A percentile compares a stretch with the other conserved stretches of the same genome.
Conservation (phyloP, 352 stramenopile genomes). For the Globisporangium perplexum region DNA sequence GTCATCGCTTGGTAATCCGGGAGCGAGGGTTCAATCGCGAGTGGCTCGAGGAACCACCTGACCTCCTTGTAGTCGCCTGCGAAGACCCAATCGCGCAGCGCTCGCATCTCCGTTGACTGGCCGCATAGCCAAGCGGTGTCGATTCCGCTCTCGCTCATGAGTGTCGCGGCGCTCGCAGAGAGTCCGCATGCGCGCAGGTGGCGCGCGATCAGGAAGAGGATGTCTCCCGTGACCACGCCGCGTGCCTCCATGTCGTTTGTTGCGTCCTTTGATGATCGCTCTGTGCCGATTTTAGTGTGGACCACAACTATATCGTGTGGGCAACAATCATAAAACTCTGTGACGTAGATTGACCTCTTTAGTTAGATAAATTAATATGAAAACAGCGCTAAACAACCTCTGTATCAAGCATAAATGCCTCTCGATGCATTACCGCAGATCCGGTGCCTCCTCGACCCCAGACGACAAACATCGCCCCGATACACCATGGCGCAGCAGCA, state of each 20-base stretch:
- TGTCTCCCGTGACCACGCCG: constrained; percentile 12
- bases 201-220: constrained; percentile 49
- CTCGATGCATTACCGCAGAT: too few relatives aligned
- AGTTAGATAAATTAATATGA: too few relatives aligned
- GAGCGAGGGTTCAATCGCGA: constrained; percentile 14
- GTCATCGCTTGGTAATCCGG: constrained; percentile 15
- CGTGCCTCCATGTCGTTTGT: too few relatives aligned
- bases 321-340: too few relatives aligned
- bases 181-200: constrained; percentile 39
- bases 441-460: background rate
- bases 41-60: constrained; percentile 29
- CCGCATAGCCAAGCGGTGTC: constrained; percentile 58
- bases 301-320: too few relatives aligned
- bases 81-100: constrained; percentile 56
- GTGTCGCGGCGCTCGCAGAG: constrained; percentile 27
- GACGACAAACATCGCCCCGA: background rate
- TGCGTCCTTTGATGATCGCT: too few relatives aligned
- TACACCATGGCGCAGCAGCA: constrained; percentile 9
- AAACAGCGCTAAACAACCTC: too few relatives aligned
- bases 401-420: too few relatives aligned
- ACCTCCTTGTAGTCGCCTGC: constrained; percentile 32
- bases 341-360: too few relatives aligned
- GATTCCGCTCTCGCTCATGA: constrained; percentile 50
- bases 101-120: constrained; percentile 27
- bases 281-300: too few relatives aligned